Evolutionary conservation across 1,284 basidiomycete species (phyloP).

Genomic region (Tilletiaria anomala): DNA sequence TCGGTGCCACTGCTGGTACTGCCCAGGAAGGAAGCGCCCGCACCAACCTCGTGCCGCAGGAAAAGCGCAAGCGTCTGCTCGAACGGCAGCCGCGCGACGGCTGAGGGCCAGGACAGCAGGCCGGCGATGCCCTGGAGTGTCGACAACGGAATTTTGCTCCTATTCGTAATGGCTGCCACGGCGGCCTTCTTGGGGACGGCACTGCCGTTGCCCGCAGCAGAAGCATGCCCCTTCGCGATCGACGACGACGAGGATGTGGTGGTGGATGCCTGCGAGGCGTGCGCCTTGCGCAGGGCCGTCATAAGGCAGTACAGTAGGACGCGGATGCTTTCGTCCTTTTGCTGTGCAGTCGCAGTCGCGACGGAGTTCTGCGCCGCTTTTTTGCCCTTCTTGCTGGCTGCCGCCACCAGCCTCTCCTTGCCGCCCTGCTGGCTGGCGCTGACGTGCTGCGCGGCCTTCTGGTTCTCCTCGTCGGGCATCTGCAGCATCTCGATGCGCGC

Average conservation of each 20-base stretch:
- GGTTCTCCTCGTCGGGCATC: constrained; percentile 47
- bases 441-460: constrained; percentile 29
- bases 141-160: constrained; percentile 16
- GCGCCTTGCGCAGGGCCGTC: constrained; percentile 56
- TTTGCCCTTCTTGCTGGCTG: background rate
- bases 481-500: constrained; percentile 60
- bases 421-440: constrained; percentile 39
- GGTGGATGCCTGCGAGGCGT: constrained; percentile 19
- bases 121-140: constrained; percentile 15
- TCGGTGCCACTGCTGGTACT: constrained; percentile 3
- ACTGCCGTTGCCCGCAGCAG: constrained; percentile 2
- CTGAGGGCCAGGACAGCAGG: constrained; percentile 20
- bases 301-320: constrained; percentile 57
- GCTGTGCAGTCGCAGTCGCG: constrained; percentile 39
- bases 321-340: constrained; percentile 53
- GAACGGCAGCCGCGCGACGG: constrained; percentile 21
- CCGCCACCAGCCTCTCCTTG: constrained; percentile 35
- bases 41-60: constrained; percentile 17
- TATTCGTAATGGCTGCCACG: background rate
- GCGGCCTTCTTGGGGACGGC: background rate
- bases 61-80: constrained; percentile 24
- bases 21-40: constrained; percentile 5
- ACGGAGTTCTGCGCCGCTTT: constrained; percentile 21
- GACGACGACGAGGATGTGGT: constrained; percentile 1
- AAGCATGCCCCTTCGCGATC: constrained; percentile 14